A percentile compares a stretch with the other conserved stretches of the same genome.
Conservation (phyloP, 805 yeast species). For the Yarrowia osloensis region DNA sequence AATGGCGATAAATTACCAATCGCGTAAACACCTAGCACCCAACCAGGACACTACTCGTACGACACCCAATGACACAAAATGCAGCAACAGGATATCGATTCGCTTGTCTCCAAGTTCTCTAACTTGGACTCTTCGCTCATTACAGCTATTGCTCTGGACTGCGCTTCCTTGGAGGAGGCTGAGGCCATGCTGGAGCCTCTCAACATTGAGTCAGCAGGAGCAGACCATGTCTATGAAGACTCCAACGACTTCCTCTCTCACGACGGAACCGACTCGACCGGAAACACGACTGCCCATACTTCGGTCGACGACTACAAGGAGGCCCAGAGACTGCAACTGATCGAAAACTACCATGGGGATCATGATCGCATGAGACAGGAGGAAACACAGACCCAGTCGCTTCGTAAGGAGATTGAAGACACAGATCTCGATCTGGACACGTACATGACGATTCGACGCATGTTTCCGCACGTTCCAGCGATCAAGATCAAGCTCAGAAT, state of each 20-base stretch:
- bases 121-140: constrained; percentile 25
- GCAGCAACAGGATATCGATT: constrained; percentile 5
- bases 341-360: constrained; percentile 7
- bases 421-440: constrained; percentile 8
- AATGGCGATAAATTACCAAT: neutral
- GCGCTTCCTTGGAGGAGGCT: constrained; percentile 7
- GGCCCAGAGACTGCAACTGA: constrained; percentile 23
- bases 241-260: neutral
- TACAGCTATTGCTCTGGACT: constrained; percentile 28
- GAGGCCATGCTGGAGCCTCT: constrained; percentile 4
- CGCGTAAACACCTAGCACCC: neutral
- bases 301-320: constrained; percentile 17
- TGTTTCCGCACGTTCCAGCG: constrained; percentile 18
- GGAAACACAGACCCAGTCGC: neutral
- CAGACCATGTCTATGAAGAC: neutral
- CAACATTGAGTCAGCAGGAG: constrained; percentile 3
- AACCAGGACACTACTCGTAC: neutral
- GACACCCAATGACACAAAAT: neutral
- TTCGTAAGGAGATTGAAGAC: constrained; percentile 10
- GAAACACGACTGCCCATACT: neutral
- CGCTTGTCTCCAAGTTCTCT: constrained; percentile 7
- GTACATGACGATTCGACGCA: constrained; percentile 7
- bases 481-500: constrained; percentile 16
- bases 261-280: constrained; percentile 17
- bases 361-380: constrained; percentile 9